These are phyloP conservation scores for Diutina rugosa DNA, from an alignment of 1,139 yeast species.

Conservation along the genomic window DNA sequence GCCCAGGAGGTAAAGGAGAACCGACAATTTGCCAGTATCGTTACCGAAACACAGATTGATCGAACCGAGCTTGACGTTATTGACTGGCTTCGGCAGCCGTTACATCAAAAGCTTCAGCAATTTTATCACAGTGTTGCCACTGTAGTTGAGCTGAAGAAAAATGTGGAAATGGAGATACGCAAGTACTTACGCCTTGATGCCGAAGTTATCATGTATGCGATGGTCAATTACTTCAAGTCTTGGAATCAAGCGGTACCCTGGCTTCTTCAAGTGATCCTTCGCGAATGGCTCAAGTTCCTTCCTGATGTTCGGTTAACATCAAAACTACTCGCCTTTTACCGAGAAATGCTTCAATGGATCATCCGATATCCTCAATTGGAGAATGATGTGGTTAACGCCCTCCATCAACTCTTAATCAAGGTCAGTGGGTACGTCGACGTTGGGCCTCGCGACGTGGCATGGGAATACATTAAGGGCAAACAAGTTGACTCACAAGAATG, in stretches of 20 bases:
- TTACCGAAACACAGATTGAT: slow-evolving; percentile 14
- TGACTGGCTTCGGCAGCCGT: slow-evolving; percentile 4
- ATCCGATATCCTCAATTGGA: neutral
- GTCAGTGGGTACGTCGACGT: slow-evolving; percentile 23
- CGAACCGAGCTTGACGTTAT: slow-evolving; percentile 17
- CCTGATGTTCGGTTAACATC: slow-evolving; percentile 10
- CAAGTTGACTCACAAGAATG: slow-evolving; percentile 3
- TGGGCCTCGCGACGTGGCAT: neutral
- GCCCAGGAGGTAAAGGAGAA: slow-evolving; percentile 3
- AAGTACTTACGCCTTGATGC: neutral
- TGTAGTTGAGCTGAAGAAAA: neutral
- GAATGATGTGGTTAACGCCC: slow-evolving; percentile 1
- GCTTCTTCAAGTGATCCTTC: neutral
- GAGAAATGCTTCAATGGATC: slow-evolving; percentile 11
- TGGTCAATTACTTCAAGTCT: neutral
- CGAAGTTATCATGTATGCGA: neutral
- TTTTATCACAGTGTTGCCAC: neutral
- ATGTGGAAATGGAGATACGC: neutral
- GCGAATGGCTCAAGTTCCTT: slow-evolving; percentile 3
- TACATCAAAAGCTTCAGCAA: neutral
- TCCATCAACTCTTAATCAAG: slow-evolving; percentile 9
- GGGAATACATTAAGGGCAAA: neutral
- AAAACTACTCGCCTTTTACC: slow-evolving; percentile 12
- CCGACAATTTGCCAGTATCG: slow-evolving; percentile 2
- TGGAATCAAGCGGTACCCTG: neutral